A percentile compares a stretch with the other conserved stretches of the same genome.
Evolutionary conservation across 306 rosid species (phyloP).

Genomic region (Dalbergia cochinchinensis): DNA sequence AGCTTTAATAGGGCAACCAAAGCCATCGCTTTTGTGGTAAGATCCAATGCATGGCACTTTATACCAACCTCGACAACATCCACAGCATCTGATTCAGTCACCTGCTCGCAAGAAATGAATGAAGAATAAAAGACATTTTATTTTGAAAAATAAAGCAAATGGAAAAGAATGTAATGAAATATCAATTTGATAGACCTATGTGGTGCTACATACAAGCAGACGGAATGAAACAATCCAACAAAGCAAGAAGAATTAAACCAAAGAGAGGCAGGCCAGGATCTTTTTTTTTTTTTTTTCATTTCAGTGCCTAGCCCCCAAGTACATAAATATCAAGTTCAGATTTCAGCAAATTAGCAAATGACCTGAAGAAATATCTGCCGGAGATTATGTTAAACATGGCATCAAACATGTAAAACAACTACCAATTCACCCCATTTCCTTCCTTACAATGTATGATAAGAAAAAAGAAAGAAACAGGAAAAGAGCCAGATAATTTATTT

Average conservation of each 20-base stretch:
- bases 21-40: constrained; percentile 91
- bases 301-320: constrained; percentile 11
- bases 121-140: not conserved
- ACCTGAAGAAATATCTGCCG: constrained; percentile 6
- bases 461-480: not conserved
- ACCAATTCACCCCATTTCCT: constrained; percentile 23
- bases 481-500: not conserved
- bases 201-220: constrained; percentile 26
- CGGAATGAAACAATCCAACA: constrained; percentile 14
- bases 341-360: constrained; percentile 25
- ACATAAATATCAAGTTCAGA: constrained; percentile 27
- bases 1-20: constrained; percentile 89
- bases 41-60: constrained; percentile 74
- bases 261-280: constrained; percentile 19
- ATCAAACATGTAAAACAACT: constrained; percentile 39
- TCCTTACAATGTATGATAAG: not conserved
- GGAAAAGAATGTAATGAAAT: not conserved
- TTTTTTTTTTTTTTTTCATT: constrained; percentile 25
- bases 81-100: constrained; percentile 88
- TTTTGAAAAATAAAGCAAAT: not conserved
- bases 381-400: not conserved
- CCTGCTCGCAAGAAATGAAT: constrained; percentile 62
- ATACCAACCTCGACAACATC: constrained; percentile 77
- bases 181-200: constrained; percentile 13
- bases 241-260: constrained; percentile 16